These are phyloP conservation scores for Osmanthus fragrans DNA, from an alignment of 257 asterid genomes.

Conservation along the genomic window DNA sequence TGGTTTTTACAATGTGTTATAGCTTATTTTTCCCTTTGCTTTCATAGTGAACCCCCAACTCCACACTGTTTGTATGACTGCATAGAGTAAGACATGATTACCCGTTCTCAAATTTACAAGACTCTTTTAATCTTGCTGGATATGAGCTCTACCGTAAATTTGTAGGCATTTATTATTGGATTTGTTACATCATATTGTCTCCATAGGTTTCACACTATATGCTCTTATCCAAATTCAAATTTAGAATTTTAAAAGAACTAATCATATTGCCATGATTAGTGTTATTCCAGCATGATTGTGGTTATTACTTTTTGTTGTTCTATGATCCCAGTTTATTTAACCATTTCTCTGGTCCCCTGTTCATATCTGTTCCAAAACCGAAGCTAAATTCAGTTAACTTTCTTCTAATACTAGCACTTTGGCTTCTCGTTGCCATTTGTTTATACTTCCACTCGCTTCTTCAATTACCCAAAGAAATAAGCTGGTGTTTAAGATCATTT, in stretches of 20 bases:
- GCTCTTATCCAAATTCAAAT: not conserved
- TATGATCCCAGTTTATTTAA: not conserved
- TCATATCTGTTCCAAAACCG: no score
- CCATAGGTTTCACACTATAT: no score
- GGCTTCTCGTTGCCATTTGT: not conserved
- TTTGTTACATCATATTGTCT: not conserved
- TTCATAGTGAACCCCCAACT: not conserved
- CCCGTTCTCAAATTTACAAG: not conserved
- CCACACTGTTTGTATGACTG: not conserved
- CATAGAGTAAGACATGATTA: not conserved
- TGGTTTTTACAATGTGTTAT: not conserved
- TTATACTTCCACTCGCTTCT: not conserved
- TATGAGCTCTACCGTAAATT: not conserved
- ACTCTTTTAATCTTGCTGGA: not conserved
- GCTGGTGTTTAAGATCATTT: no score
- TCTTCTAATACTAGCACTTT: not conserved
- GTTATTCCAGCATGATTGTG: no score
- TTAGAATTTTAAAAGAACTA: not conserved
- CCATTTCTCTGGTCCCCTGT: not conserved
- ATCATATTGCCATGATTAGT: no score
- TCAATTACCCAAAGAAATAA: not conserved
- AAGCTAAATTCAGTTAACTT: no score
- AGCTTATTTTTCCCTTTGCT: not conserved
- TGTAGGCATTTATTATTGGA: not conserved
- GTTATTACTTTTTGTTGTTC: no score